Conservation (phyloP, 345 rosid genomes). For the Brassica rapa region DNA sequence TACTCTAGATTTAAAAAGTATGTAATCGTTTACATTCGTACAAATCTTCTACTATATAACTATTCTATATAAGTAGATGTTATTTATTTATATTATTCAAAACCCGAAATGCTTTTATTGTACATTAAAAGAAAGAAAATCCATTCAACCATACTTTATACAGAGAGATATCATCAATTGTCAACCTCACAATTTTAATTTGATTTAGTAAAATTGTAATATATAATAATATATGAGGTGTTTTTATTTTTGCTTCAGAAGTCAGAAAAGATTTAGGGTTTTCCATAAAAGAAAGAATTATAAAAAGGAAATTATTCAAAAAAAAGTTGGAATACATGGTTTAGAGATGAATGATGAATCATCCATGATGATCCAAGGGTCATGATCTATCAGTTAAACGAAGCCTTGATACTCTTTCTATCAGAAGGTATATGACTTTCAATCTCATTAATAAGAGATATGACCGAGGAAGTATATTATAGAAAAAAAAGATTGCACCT, state of each 20-base stretch:
- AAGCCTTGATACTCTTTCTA: neutral
- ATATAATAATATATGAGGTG: neutral
- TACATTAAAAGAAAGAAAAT: neutral
- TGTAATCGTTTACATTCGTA: neutral
- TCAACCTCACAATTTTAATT: neutral
- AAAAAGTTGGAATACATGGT: neutral
- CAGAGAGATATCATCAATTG: neutral
- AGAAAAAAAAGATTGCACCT: slow-evolving; percentile 2
- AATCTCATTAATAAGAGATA: slow-evolving; percentile 8
- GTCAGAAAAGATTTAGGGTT: neutral
- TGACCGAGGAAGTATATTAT: neutral
- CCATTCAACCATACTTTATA: neutral
- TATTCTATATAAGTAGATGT: neutral
- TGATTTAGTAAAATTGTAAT: neutral
- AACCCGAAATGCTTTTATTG: neutral
- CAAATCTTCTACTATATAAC: neutral
- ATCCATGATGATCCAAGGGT: neutral
- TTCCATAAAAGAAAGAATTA: neutral
- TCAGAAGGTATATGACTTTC: neutral
- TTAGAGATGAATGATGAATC: neutral
- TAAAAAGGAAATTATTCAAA: neutral
- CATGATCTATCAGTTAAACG: neutral
- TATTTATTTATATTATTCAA: neutral
- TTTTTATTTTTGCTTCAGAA: neutral
- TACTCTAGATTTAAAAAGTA: neutral